Evolutionary conservation across 2,329 filamentous ascomycete species (phyloP).

Genomic region (Neonectria faginata): DNA sequence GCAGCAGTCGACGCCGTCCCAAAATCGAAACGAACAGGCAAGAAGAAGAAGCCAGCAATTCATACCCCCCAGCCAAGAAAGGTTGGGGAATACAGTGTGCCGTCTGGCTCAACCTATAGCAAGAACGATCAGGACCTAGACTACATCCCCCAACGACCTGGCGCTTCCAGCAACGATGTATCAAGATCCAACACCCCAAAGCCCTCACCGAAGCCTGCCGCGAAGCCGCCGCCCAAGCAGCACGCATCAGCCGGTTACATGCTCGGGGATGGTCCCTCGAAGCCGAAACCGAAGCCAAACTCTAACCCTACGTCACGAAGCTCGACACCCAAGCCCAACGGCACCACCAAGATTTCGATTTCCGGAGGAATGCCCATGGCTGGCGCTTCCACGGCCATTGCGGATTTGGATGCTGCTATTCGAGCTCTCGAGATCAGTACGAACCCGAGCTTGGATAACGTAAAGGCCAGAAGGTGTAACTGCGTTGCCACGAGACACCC

Average conservation of each 20-base stretch:
- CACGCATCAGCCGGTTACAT: conserved; percentile 78
- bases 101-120: conserved; percentile 76
- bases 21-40: conserved; percentile 59
- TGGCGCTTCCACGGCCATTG: conserved; percentile 79
- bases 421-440: conserved; percentile 90
- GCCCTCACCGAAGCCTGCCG: conserved; percentile 43
- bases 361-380: conserved; percentile 85
- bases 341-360: conserved; percentile 75
- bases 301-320: conserved; percentile 64
- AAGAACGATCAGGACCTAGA: conserved; percentile 79
- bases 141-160: conserved; percentile 71
- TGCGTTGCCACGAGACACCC: conserved; percentile 92
- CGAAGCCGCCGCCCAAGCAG: conserved; percentile 63
- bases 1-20: conserved; percentile 58
- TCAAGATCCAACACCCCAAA: conserved; percentile 54
- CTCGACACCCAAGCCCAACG: conserved; percentile 65
- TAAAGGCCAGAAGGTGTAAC: conserved; percentile 76
- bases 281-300: conserved; percentile 67
- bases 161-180: conserved; percentile 52
- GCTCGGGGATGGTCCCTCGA: conserved; percentile 78
- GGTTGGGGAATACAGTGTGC: conserved; percentile 70
- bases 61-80: conserved; percentile 73
- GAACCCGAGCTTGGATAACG: conserved; percentile 75
- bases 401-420: conserved; percentile 83
- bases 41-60: conserved; percentile 71